Evolutionary conservation across 2,329 filamentous ascomycete genomes (phyloP), one percentile per base, ranked within the genome.

Genomic region (Annulohypoxylon truncatum): DNA sequence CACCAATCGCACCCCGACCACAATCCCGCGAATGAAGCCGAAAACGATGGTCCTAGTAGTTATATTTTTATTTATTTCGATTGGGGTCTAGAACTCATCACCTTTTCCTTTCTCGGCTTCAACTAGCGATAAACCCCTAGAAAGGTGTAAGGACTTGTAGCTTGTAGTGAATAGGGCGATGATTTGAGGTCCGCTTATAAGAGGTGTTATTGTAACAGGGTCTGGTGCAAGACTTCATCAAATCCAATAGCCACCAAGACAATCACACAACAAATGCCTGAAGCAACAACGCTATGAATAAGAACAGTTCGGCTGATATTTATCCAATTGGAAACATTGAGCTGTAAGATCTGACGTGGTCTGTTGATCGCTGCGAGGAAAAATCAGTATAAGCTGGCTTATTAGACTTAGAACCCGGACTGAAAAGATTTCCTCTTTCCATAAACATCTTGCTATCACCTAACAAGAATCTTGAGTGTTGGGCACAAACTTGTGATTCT

Each of bases 1-100:
- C 13, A 12, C 54, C 54, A 35, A 54, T 59, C 12, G 50, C 55
- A 26, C 55, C 44, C 61, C 61, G 13, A 51, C 29, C 15, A 64
- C 24, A 60, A 64, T 24, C 12, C 50, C 61, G 10, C 28, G 51
- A 28, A 60, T n/a, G 4, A 64, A 7, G 9, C 55, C 55, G 18
- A 64, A 26, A 13, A 64, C 38, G 12, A 55, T 59, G 13, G 50
- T 18, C 40, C 26, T 47, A 1, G 55, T 60, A 60, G 13, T 46
- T 54, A 12, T n/a, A 29, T 20, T 33, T 60, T 9, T 29, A 5
- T 3, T 15, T n/a, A 29, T 20, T 33, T 60, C 8, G 38, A 5
- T 3, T 18, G 54, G 26, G 22, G 40, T 3, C 12, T 12, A 33
- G n/a, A 20, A 6, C 2, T 5, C 29, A n/a, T 44, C 18, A 1